Percentiles rank a stretch among this genome's conserved stretches.
Conservation (phyloP, 2,329 filamentous ascomycete genomes). For the Paecilomyces niveus region DNA sequence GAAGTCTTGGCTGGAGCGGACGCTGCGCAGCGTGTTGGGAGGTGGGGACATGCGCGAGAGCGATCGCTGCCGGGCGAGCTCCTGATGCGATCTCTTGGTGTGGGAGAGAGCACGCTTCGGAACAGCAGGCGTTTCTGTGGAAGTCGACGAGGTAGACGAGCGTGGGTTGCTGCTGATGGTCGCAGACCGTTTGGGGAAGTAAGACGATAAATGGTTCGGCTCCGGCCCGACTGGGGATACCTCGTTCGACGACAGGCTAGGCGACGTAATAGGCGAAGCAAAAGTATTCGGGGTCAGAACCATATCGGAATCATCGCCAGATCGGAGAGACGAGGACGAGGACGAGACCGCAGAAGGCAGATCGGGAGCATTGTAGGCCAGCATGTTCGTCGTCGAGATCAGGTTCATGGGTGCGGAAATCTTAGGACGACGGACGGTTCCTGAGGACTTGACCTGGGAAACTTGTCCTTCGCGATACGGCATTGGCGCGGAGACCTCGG, state of each 20-base stretch:
- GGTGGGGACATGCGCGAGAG: slow-evolving; percentile 45
- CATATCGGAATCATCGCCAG: slow-evolving; percentile 64
- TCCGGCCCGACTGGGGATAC: slow-evolving; percentile 42
- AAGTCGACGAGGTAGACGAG: slow-evolving; percentile 38
- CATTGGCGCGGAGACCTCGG: slow-evolving; percentile 38
- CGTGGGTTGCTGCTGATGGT: slow-evolving; percentile 55
- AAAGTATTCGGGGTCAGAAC: slow-evolving; percentile 41
- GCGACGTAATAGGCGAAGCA: slow-evolving; percentile 43
- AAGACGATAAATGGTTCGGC: slow-evolving; percentile 50
- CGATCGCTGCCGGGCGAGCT: slow-evolving; percentile 62
- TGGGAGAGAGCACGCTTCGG: slow-evolving; percentile 77
- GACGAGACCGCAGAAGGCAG: slow-evolving; percentile 44
- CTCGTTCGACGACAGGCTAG: slow-evolving; percentile 38
- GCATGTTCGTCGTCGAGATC: slow-evolving; percentile 90
- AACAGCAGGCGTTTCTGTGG: slow-evolving; percentile 56
- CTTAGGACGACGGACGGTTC: slow-evolving; percentile 39
- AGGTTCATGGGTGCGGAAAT: slow-evolving; percentile 86
- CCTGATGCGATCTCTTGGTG: slow-evolving; percentile 79
- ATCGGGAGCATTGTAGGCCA: slow-evolving; percentile 89
- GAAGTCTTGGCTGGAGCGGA: slow-evolving; percentile 29
- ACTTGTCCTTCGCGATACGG: slow-evolving; percentile 31
- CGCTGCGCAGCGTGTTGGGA: slow-evolving; percentile 27
- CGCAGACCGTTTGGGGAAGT: slow-evolving; percentile 62
- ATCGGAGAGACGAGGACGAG: slow-evolving; percentile 46
- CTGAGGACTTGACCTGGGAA: slow-evolving; percentile 36